phyloP scores from a whole-genome alignment of 106 monocot species.

The Dendrobium chrysotoxum region DNA sequence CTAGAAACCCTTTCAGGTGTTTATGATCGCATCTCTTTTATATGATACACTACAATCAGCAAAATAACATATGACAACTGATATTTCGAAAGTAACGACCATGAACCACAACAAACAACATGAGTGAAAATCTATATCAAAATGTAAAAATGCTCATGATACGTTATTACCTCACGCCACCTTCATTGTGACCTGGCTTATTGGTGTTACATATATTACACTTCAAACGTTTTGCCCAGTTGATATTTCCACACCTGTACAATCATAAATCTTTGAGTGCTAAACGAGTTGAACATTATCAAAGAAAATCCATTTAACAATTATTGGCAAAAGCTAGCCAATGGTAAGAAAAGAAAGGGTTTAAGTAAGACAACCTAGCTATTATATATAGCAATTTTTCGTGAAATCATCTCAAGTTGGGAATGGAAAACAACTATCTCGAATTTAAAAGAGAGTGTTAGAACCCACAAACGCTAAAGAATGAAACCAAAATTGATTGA shows the following conservation, averaged over 20 bases:
- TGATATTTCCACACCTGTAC: constrained; percentile 97
- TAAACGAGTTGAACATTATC: not conserved
- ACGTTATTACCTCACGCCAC: constrained; percentile 78
- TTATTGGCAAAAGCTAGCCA: not conserved
- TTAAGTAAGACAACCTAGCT: not conserved
- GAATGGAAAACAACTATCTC: too few relatives aligned
- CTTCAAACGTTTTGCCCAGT: constrained; percentile 94
- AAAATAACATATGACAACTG: not conserved
- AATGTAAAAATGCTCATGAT: not conserved
- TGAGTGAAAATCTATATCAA: not conserved
- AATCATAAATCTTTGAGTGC: not conserved
- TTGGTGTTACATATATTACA: constrained; percentile 99
- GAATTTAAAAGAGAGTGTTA: too few relatives aligned
- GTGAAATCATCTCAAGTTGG: too few relatives aligned
- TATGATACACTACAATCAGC: not conserved
- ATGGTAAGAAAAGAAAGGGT: not conserved
- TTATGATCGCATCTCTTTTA: not conserved
- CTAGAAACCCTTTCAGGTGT: not conserved
- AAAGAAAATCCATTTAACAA: not conserved
- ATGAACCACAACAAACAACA: not conserved
- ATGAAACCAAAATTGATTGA: too few relatives aligned
- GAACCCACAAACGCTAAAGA: too few relatives aligned
- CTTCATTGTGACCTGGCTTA: constrained; percentile 96
- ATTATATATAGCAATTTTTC: too few relatives aligned
- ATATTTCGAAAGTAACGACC: not conserved